Evolutionary conservation across 1,284 basidiomycete genomes (phyloP), one percentile per base, ranked within the genome.

Genomic region (Sporisorium iseilematis-ciliati): DNA sequence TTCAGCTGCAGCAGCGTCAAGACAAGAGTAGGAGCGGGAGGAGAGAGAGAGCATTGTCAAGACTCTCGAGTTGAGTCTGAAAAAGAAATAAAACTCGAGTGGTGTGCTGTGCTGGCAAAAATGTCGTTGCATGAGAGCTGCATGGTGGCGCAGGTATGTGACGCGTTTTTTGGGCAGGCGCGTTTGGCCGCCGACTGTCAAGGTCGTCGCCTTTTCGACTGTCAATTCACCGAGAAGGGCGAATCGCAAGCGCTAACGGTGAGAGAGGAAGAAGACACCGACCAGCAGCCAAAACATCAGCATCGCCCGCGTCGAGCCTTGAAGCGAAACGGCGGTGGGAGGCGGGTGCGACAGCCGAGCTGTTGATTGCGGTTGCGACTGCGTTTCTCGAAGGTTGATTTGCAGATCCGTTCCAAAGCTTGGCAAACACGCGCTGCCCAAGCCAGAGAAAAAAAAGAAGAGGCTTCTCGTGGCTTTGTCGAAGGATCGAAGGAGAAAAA

Each of bases 1-100:
- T 49, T 42, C n/a, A 57, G 65, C 26, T 60, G 67, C 67, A 38
- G 35, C 35, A 38, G 35, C 4, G 16, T 11, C 35, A 14, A 3
- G 35, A 38, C 29, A 29, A 8, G 29, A 29, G 29, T 8, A 29
- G 29, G 29, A 29, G 29, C 29, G 29, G 29, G 29, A 29, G 5
- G 29, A 8, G 29, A n/a, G n/a, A n/a, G 31, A 33, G 31, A 11
- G 29, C 29, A 31, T 31, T 31, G 29, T 31, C 29, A 4, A n/a
- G n/a, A n/a, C n/a, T n/a, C n/a, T n/a, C n/a, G n/a, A 31, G 29
- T 31, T 31, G 29, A 31, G 29, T 31, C 29, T 31, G 29, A 31
- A 31, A 4, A 31, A 31, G n/a, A 31, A 33, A 8, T 2, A 12
- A 38, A 38, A 38, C 35, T 38, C 35, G 35, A 35, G 33, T 16